Conservation (phyloP, 768 basidiomycete genomes). For the Mrakia blollopis region DNA sequence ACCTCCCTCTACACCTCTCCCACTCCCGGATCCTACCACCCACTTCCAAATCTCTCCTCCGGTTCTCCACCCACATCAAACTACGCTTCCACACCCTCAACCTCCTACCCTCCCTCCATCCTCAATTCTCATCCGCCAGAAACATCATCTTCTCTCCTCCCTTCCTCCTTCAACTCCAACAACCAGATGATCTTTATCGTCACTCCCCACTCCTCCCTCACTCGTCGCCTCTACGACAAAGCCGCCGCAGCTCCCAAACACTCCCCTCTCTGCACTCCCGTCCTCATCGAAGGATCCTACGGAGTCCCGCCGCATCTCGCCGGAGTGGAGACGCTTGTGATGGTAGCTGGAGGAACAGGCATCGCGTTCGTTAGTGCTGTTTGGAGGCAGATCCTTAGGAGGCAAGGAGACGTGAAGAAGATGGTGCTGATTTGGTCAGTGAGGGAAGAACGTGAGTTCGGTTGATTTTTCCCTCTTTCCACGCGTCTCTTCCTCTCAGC, state of each 20-base stretch:
- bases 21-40: neutral
- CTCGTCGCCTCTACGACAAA: neutral
- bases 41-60: neutral
- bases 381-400: conserved; percentile 12
- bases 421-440: conserved; percentile 13
- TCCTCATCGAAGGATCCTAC: conserved; percentile 24
- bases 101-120: conserved; percentile 5
- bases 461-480: neutral
- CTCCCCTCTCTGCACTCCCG: neutral
- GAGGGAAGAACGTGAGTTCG: conserved; percentile 9
- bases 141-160: neutral
- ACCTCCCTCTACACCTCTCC: neutral
- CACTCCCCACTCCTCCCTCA: conserved; percentile 18
- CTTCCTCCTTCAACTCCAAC: neutral
- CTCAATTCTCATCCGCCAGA: neutral
- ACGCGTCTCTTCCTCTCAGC: neutral
- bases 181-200: conserved; percentile 20
- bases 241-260: neutral
- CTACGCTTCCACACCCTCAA: neutral
- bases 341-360: conserved; percentile 26
- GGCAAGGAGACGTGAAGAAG: neutral
- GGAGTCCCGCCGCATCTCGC: neutral
- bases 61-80: neutral
- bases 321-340: conserved; percentile 19
- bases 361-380: conserved; percentile 4